These are phyloP conservation scores for Diaporthe caulivora DNA, from an alignment of 2,329 filamentous ascomycete species.

Conservation along the genomic window DNA sequence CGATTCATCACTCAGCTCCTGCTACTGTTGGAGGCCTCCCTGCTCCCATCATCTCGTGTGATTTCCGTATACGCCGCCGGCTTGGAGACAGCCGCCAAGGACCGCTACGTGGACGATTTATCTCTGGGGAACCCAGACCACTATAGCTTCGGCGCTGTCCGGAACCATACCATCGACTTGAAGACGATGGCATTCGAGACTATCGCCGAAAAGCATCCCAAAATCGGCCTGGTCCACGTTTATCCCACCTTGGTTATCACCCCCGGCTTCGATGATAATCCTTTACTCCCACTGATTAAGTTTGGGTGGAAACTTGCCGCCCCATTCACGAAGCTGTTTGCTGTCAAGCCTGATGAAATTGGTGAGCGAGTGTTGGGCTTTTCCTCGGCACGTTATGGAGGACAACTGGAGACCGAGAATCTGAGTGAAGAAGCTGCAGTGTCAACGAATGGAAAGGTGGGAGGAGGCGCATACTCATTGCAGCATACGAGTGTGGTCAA, in stretches of 20 bases:
- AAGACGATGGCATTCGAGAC: constrained; percentile 9
- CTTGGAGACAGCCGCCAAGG: not conserved
- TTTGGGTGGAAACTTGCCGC: not conserved
- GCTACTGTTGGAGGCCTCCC: not conserved
- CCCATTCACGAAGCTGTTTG: not conserved
- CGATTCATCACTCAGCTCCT: not conserved
- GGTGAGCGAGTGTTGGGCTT: not conserved
- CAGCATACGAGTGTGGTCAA: not conserved
- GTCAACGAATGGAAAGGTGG: not conserved
- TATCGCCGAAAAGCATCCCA: not conserved
- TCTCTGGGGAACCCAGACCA: not conserved
- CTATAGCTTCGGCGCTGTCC: constrained; percentile 4
- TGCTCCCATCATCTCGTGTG: not conserved
- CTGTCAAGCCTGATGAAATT: constrained; percentile 3
- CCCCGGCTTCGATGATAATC: not conserved
- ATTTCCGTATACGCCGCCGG: not conserved
- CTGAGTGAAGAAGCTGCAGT: not conserved
- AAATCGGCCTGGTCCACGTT: not conserved
- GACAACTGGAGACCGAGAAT: not conserved
- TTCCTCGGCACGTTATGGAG: not conserved
- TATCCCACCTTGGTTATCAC: constrained; percentile 5
- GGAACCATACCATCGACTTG: not conserved
- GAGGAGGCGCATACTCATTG: not conserved
- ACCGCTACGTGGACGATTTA: not conserved
- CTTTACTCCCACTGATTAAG: not conserved